A percentile compares a stretch with the other conserved stretches of the same genome.
These are phyloP conservation scores for Pseudoperonospora humuli DNA, from an alignment of 352 stramenopile species.

Conservation along the genomic window DNA sequence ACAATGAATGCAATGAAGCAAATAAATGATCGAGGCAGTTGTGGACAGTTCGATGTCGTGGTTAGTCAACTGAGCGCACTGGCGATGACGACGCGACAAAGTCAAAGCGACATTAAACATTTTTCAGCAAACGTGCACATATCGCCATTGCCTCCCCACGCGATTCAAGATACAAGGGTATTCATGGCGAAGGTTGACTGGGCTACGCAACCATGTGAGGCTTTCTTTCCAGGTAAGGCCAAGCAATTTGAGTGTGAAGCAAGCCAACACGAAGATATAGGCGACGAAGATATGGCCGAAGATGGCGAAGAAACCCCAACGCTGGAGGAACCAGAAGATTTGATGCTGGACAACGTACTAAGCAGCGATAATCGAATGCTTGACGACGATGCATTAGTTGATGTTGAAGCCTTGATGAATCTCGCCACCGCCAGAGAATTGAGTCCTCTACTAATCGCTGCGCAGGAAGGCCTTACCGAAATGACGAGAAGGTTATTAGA, in stretches of 20 bases:
- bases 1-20: constrained; percentile 8
- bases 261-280: not conserved
- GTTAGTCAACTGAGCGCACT: constrained; percentile 3
- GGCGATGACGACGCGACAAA: not conserved
- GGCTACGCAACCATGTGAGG: constrained; percentile 1
- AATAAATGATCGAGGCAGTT: not conserved
- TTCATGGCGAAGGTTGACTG: constrained; percentile 7
- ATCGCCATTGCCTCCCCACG: constrained; percentile 3
- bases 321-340: not conserved
- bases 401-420: constrained; percentile 12
- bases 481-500: constrained; percentile 11
- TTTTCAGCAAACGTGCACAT: constrained; percentile 1
- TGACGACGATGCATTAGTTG: constrained; percentile 1
- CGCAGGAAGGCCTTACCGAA: constrained; percentile 15
- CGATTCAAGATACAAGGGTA: not conserved
- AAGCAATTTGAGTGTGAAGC: not conserved
- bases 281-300: not conserved
- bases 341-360: not conserved
- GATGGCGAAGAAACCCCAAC: constrained; percentile 2
- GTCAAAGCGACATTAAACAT: constrained; percentile 7
- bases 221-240: constrained; percentile 5
- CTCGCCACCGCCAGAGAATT: constrained; percentile 6
- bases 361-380: constrained; percentile 7
- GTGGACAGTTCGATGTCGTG: not conserved
- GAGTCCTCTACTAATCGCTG: constrained; percentile 20